Percentiles rank a stretch among this genome's conserved stretches.
Evolutionary conservation across 495 filamentous ascomycete genomes (phyloP).

Genomic region (Xylaria telfairii): DNA sequence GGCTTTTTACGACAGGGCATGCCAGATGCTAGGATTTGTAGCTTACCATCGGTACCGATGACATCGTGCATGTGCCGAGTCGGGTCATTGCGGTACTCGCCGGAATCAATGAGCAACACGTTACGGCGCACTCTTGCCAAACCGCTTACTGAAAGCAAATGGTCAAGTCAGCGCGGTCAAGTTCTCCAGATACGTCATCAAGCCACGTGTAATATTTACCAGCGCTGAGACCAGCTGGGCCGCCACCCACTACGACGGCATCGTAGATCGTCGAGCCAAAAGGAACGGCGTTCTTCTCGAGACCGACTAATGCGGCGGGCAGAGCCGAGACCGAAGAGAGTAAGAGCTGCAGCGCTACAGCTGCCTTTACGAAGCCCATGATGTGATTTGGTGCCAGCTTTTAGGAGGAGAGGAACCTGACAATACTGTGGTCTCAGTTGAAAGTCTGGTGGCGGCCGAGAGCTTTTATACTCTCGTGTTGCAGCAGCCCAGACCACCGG

Average conservation of each 20-base stretch:
- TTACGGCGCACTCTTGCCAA: slow-evolving; percentile 60
- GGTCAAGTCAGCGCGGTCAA: not conserved
- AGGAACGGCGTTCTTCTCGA: not conserved
- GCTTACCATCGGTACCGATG: slow-evolving; percentile 61
- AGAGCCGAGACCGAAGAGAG: slow-evolving; percentile 17
- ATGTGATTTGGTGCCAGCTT: slow-evolving; percentile 10
- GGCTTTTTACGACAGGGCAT: not conserved
- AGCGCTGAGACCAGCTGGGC: slow-evolving; percentile 48
- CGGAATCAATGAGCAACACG: slow-evolving; percentile 60
- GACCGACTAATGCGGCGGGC: slow-evolving; percentile 7
- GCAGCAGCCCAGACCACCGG: not conserved
- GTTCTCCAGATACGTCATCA: not conserved
- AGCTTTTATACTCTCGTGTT: not conserved
- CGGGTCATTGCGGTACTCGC: slow-evolving; percentile 61
- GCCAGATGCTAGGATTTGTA: not conserved
- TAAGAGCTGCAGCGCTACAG: slow-evolving; percentile 11
- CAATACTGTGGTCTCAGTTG: not conserved
- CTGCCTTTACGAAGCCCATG: slow-evolving; percentile 22
- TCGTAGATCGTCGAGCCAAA: slow-evolving; percentile 26
- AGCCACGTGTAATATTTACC: not conserved
- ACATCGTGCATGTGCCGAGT: slow-evolving; percentile 65
- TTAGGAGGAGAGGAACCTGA: not conserved
- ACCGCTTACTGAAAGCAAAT: slow-evolving; percentile 48
- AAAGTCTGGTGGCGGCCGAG: not conserved
- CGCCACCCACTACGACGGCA: slow-evolving; percentile 40